Evolutionary conservation across 805 yeast species (phyloP).

Genomic region (Zygoascus bituminiphila): DNA sequence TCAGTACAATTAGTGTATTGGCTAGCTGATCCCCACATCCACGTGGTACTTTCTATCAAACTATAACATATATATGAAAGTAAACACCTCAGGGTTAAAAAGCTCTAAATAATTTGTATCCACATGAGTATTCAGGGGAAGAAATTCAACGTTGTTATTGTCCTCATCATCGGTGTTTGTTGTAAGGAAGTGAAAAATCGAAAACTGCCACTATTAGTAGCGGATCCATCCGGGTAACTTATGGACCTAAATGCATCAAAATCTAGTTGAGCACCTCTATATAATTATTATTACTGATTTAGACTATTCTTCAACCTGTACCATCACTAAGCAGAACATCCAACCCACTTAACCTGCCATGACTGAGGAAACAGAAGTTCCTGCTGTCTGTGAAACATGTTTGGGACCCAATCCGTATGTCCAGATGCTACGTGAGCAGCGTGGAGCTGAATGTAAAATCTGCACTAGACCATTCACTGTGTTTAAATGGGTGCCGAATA

Average conservation of each 20-base stretch:
- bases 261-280: too few species aligned
- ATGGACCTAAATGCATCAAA: too few species aligned
- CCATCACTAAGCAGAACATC: too few species aligned
- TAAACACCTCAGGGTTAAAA: constrained; percentile 35
- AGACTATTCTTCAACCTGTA: neutral
- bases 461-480: constrained; percentile 82
- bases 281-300: too few species aligned
- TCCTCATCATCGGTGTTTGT: constrained; percentile 26
- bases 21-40: too few species aligned
- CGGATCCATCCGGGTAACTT: neutral
- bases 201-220: too few species aligned
- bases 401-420: constrained; percentile 58
- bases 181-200: neutral
- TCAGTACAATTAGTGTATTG: too few species aligned
- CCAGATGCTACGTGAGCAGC: constrained; percentile 60
- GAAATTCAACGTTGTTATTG: constrained; percentile 30
- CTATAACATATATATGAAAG: too few species aligned
- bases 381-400: constrained; percentile 67
- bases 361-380: constrained; percentile 34
- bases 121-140: constrained; percentile 32
- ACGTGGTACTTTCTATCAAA: neutral
- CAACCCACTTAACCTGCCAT: too few species aligned
- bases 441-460: constrained; percentile 75
- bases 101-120: constrained; percentile 32
- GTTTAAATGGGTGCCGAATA: constrained; percentile 59